Conservation (phyloP, 2,329 filamentous ascomycete species). For the Penicillium sp. region DNA sequence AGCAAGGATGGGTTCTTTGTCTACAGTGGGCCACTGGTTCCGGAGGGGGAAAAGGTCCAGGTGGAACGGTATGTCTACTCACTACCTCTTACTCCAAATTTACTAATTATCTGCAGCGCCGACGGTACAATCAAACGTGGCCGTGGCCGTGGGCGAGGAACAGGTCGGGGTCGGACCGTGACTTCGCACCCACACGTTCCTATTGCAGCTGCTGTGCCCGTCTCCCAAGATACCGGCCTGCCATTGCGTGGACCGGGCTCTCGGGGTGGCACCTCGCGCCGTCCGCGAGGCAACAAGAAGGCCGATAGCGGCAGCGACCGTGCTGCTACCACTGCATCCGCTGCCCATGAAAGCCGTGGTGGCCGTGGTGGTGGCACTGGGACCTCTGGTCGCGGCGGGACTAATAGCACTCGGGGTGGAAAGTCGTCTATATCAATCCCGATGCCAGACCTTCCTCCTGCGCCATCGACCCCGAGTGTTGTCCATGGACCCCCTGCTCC, state of each 20-base stretch:
- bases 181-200: constrained; percentile 71
- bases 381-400: constrained; percentile 27
- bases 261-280: constrained; percentile 71
- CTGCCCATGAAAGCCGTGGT: constrained; percentile 28
- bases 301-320: constrained; percentile 78
- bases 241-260: constrained; percentile 69
- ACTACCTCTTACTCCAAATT: constrained; percentile 34
- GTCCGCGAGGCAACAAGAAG: constrained; percentile 82
- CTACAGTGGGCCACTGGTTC: constrained; percentile 86
- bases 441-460: constrained; percentile 17
- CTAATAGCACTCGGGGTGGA: constrained; percentile 27
- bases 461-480: constrained; percentile 12
- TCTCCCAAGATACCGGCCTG: constrained; percentile 84
- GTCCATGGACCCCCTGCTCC: constrained; percentile 2
- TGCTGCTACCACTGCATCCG: constrained; percentile 28
- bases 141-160: constrained; percentile 55
- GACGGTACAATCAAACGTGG: constrained; percentile 68
- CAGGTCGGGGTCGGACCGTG: constrained; percentile 50
- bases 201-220: constrained; percentile 75
- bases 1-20: constrained; percentile 98
- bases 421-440: constrained; percentile 24
- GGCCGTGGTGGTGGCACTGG: constrained; percentile 27
- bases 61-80: constrained; percentile 56
- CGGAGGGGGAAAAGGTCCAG: constrained; percentile 74
- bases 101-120: constrained; percentile 50